Evolutionary conservation across 1,139 yeast species (phyloP).

Genomic region (Schwanniomyces etchellsii): DNA sequence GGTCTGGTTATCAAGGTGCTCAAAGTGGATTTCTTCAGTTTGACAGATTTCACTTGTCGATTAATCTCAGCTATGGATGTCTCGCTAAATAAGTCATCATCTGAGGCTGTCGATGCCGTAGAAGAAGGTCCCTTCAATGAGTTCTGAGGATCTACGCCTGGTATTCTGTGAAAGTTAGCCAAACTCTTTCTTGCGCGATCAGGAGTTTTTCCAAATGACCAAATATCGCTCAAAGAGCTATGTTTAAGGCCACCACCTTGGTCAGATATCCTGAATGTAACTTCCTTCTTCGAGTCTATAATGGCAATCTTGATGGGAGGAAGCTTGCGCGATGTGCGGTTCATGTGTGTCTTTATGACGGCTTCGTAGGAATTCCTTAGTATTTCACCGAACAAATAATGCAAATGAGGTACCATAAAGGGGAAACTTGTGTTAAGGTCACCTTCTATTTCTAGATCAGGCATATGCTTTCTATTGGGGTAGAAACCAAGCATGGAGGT

Average conservation of each 20-base stretch:
- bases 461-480: slow-evolving; percentile 58
- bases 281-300: slow-evolving; percentile 58
- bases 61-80: slow-evolving; percentile 40
- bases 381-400: slow-evolving; percentile 80
- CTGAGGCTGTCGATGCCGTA: slow-evolving; percentile 27
- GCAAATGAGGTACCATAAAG: slow-evolving; percentile 80
- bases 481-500: slow-evolving; percentile 40
- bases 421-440: slow-evolving; percentile 60
- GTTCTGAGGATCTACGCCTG: slow-evolving; percentile 50
- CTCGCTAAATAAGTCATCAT: slow-evolving; percentile 16
- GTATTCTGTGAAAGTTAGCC: slow-evolving; percentile 61
- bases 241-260: slow-evolving; percentile 81
- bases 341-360: slow-evolving; percentile 45
- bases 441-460: slow-evolving; percentile 72
- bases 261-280: slow-evolving; percentile 76
- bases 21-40: slow-evolving; percentile 30
- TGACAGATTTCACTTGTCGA: slow-evolving; percentile 17
- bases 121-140: slow-evolving; percentile 34
- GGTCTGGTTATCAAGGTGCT: slow-evolving; percentile 60
- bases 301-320: slow-evolving; percentile 74
- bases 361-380: slow-evolving; percentile 82
- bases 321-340: slow-evolving; percentile 27
- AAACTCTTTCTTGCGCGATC: slow-evolving; percentile 51
- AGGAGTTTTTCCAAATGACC: slow-evolving; percentile 80
- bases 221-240: slow-evolving; percentile 53